Evolutionary conservation across 257 asterid species (phyloP).

Genomic region (Nicotiana sylvestris): DNA sequence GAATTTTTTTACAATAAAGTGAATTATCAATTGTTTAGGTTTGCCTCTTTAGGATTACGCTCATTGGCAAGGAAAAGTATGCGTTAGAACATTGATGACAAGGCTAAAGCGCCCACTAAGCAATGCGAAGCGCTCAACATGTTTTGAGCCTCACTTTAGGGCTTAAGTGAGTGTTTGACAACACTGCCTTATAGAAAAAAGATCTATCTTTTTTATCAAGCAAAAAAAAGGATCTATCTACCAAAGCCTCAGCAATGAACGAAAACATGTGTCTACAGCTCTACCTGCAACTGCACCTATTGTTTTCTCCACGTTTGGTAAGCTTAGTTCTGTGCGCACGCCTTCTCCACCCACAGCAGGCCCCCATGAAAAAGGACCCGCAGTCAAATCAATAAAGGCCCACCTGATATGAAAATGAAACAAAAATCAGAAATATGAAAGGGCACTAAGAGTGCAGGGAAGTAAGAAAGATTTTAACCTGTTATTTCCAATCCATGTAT

Average conservation of each 20-base stretch:
- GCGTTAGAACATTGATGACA: no score
- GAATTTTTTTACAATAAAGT: no score
- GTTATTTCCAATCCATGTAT: conserved; percentile 83
- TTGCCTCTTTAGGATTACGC: no score
- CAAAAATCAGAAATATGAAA: conserved; percentile 1
- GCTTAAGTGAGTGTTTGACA: no score
- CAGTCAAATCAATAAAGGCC: conserved; percentile 93
- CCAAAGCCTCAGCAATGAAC: not conserved
- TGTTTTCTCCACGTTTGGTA: conserved; percentile 89
- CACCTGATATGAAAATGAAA: conserved; percentile 53
- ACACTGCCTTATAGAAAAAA: no score
- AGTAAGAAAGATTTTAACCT: conserved; percentile 38
- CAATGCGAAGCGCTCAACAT: no score
- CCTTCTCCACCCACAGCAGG: conserved; percentile 99
- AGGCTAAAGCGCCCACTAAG: no score
- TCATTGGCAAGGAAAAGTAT: no score
- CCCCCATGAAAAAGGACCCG: conserved; percentile 98
- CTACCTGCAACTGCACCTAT: conserved; percentile 91
- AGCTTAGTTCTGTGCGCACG: conserved; percentile 88
- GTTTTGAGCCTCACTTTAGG: no score
- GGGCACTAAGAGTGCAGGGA: not conserved
- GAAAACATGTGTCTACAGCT: not conserved
- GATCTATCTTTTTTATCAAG: no score
- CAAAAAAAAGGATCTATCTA: not conserved
- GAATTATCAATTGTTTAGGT: no score